Evolutionary conservation across 129 eudicot species (phyloP).

Genomic region (Arctium lappa): DNA sequence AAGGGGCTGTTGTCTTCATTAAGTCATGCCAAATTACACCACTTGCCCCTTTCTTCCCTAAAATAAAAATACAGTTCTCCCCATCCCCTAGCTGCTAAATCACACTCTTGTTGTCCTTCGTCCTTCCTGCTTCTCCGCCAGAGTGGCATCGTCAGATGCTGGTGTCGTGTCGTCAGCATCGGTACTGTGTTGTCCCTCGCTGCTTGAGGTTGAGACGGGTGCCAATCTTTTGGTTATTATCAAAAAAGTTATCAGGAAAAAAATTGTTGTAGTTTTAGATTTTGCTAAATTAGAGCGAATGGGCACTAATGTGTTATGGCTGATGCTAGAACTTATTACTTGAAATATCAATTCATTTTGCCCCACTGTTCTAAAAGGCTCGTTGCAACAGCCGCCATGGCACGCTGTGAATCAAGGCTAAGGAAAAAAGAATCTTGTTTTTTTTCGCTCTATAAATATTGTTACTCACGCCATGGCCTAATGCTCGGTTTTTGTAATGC

Average conservation of each 20-base stretch:
- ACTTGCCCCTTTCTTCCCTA: neutral
- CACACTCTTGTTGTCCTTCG: neutral
- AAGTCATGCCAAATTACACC: neutral
- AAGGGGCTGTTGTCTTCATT: neutral
- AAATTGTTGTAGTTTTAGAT: neutral
- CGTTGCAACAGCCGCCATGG: too few species aligned
- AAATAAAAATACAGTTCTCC: neutral
- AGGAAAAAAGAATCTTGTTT: too few species aligned
- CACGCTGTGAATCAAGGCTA: too few species aligned
- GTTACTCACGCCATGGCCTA: too few species aligned
- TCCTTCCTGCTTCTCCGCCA: too few species aligned
- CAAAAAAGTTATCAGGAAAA: neutral
- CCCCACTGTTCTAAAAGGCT: neutral
- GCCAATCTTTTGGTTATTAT: neutral
- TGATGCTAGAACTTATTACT: neutral
- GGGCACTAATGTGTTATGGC: neutral
- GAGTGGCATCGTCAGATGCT: too few species aligned
- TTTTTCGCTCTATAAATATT: too few species aligned
- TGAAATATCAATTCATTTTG: neutral
- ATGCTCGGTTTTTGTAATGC: too few species aligned
- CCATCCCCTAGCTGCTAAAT: neutral
- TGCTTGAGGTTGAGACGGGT: neutral
- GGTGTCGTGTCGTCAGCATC: too few species aligned
- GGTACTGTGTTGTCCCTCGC: neutral
- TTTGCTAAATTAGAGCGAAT: neutral